These are phyloP conservation scores for Lizanozyma gosingica DNA, from an alignment of 1,139 yeast species.

Conservation along the genomic window DNA sequence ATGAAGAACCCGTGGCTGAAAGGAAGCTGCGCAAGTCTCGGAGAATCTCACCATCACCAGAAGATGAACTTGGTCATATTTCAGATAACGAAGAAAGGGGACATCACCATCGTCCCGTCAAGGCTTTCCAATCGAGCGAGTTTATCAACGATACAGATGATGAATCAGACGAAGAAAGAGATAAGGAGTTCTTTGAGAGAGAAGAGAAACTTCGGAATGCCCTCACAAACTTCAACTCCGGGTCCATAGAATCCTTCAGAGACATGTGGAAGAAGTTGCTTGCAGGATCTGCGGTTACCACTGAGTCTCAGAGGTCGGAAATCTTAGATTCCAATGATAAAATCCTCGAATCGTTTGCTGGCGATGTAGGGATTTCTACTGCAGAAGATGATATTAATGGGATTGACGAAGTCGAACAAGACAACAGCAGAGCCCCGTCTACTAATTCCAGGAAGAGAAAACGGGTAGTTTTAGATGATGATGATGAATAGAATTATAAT, in stretches of 20 bases:
- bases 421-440: background rate
- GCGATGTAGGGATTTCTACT: slow-evolving; percentile 2
- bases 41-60: background rate
- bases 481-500: too few relatives aligned
- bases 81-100: background rate
- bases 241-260: background rate
- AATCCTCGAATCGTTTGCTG: background rate
- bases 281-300: slow-evolving; percentile 1
- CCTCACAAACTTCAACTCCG: slow-evolving; percentile 12
- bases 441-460: slow-evolving; percentile 7
- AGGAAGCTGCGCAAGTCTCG: background rate
- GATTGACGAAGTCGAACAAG: slow-evolving; percentile 5
- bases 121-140: slow-evolving; percentile 38
- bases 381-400: slow-evolving; percentile 10
- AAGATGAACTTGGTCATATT: background rate
- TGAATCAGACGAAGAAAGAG: slow-evolving; percentile 54
- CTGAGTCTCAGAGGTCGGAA: background rate
- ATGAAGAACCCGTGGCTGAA: background rate
- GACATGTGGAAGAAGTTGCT: slow-evolving; percentile 2
- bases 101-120: background rate
- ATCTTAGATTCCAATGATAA: background rate
- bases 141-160: slow-evolving; percentile 59
- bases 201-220: slow-evolving; percentile 46
- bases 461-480: slow-evolving; percentile 14
- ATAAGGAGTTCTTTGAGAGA: slow-evolving; percentile 44